phyloP scores from a whole-genome alignment of 1,139 yeast genomes.

The Candida sanyaensis region DNA sequence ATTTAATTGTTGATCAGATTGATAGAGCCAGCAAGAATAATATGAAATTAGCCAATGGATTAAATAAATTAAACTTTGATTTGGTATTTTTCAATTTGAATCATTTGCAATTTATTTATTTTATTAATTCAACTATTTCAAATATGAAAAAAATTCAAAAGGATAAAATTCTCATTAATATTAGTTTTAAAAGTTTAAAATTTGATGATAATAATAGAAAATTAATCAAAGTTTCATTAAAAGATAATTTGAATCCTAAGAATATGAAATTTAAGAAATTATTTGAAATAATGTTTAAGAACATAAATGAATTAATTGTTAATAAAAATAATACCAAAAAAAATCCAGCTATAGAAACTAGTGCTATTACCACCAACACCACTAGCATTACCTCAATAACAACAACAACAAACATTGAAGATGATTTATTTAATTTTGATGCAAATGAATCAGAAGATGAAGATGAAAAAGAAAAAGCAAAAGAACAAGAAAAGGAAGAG shows the following conservation, averaged over 20 bases:
- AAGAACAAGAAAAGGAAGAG: not conserved
- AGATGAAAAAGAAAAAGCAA: not conserved
- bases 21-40: constrained; percentile 8
- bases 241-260: constrained; percentile 39
- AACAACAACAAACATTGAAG: constrained; percentile 3
- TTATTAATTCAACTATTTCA: constrained; percentile 29
- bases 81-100: constrained; percentile 34
- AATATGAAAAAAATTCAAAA: constrained; percentile 36
- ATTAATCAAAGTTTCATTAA: constrained; percentile 33
- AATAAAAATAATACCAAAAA: constrained; percentile 15
- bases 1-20: not conserved
- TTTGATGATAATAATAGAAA: constrained; percentile 25
- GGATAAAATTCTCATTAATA: constrained; percentile 35
- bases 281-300: constrained; percentile 42
- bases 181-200: constrained; percentile 30
- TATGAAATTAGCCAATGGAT: constrained; percentile 31
- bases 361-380: constrained; percentile 1
- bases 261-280: constrained; percentile 41
- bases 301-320: constrained; percentile 26
- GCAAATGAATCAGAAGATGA: not conserved
- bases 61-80: constrained; percentile 35
- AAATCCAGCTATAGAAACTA: constrained; percentile 8
- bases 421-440: constrained; percentile 10
- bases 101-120: constrained; percentile 34
- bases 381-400: not conserved